Evolutionary conservation across 2,329 filamentous ascomycete species (phyloP).

Genomic region (Coniochaeta sp.): DNA sequence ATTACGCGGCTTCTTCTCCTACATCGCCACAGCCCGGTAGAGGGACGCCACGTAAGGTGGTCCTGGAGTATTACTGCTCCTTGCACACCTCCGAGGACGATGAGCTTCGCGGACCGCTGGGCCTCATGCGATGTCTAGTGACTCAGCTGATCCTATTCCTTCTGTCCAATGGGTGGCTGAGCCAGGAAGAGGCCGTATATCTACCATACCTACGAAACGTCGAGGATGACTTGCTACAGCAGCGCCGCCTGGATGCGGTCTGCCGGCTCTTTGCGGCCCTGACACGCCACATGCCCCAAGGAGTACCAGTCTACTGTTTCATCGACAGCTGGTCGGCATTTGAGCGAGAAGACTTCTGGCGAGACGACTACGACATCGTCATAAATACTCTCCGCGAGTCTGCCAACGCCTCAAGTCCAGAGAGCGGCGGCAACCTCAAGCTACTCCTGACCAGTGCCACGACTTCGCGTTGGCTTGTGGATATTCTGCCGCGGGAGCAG

Average conservation of each 20-base stretch:
- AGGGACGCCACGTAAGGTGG: neutral
- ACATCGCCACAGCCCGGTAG: neutral
- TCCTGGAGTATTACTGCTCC: constrained; percentile 9
- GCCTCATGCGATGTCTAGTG: constrained; percentile 6
- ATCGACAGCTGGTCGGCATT: constrained; percentile 9
- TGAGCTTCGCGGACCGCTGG: constrained; percentile 7
- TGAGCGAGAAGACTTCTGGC: constrained; percentile 4
- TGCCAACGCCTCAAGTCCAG: neutral
- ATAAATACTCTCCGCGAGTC: constrained; percentile 1
- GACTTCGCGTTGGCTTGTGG: constrained; percentile 11
- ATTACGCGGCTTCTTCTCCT: neutral
- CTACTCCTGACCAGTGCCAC: constrained; percentile 20
- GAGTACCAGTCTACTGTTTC: constrained; percentile 6
- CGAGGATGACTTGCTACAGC: constrained; percentile 4
- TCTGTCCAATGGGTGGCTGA: constrained; percentile 4
- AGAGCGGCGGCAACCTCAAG: constrained; percentile 14
- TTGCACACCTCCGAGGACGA: constrained; percentile 6
- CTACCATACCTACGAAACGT: constrained; percentile 4
- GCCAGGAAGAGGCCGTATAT: neutral
- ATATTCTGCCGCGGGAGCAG: constrained; percentile 20
- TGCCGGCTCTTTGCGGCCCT: constrained; percentile 7
- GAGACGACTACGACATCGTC: constrained; percentile 4
- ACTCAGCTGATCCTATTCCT: constrained; percentile 8
- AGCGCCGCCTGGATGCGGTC: constrained; percentile 1
- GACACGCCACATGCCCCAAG: neutral